Evolutionary conservation across 768 basidiomycete species (phyloP).

Genomic region (Strobilomyces confusus): DNA sequence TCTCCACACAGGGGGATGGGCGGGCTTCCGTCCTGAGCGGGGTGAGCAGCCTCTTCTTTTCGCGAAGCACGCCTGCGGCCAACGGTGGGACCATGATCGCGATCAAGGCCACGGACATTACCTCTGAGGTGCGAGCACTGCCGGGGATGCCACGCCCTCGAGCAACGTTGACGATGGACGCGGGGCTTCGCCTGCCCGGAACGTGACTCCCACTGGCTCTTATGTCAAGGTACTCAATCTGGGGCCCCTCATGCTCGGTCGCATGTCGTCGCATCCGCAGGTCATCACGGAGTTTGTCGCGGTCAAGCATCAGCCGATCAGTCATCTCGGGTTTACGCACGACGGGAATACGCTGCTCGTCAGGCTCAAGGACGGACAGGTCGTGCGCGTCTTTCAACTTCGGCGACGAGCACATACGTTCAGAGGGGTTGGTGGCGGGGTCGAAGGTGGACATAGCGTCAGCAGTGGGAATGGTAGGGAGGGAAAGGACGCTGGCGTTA

Average conservation of each 20-base stretch:
- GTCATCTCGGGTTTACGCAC: constrained; percentile 44
- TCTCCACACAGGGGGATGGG: constrained; percentile 29
- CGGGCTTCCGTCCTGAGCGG: constrained; percentile 26
- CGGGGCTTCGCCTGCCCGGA: constrained; percentile 3
- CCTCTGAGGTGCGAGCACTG: constrained; percentile 9
- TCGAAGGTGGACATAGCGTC: not conserved
- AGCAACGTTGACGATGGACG: constrained; percentile 12
- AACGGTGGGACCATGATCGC: constrained; percentile 16
- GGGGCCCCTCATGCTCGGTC: constrained; percentile 29
- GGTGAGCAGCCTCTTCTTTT: constrained; percentile 41
- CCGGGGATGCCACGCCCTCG: constrained; percentile 9
- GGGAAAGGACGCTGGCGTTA: constrained; percentile 2
- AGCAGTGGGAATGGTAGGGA: not conserved
- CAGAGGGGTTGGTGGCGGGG: constrained; percentile 6
- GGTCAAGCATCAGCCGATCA: constrained; percentile 45
- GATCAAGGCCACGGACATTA: constrained; percentile 6
- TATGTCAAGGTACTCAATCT: constrained; percentile 55
- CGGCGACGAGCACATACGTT: constrained; percentile 23
- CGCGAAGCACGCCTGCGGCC: constrained; percentile 24
- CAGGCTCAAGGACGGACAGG: constrained; percentile 53
- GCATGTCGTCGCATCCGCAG: constrained; percentile 23
- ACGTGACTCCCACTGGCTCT: constrained; percentile 32
- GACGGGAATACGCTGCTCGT: constrained; percentile 53
- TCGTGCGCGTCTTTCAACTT: constrained; percentile 46
- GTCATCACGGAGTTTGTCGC: constrained; percentile 47